phyloP scores from a whole-genome alignment of 257 asterid genomes.

The Petunia axillaris region DNA sequence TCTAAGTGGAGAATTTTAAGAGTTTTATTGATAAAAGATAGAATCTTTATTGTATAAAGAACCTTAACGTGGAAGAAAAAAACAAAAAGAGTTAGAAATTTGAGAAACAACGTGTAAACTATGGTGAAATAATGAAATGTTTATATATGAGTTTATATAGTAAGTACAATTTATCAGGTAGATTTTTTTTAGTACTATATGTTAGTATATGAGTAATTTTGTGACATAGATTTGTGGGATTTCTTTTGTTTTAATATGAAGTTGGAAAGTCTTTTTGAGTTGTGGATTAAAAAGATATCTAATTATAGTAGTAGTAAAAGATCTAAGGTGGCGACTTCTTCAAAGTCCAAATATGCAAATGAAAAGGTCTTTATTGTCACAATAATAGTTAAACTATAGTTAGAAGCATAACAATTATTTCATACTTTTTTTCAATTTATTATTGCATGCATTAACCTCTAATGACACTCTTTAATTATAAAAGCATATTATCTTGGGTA shows the following conservation, averaged over 20 bases:
- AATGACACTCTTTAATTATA: too few species aligned
- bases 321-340: background rate
- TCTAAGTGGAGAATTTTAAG: background rate
- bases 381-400: too few species aligned
- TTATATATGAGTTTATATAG: background rate
- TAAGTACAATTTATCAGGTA: background rate
- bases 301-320: background rate
- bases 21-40: background rate
- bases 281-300: background rate
- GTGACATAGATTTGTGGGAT: background rate
- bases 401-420: too few species aligned
- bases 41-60: background rate
- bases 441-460: too few species aligned
- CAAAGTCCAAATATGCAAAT: background rate
- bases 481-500: too few species aligned
- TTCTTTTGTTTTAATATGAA: background rate
- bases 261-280: background rate
- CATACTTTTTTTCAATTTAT: too few species aligned
- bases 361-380: too few species aligned
- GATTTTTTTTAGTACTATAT: background rate
- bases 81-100: background rate
- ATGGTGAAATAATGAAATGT: background rate
- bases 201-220: background rate
- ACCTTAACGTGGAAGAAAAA: constrained; percentile 15
- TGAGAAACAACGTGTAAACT: constrained; percentile 23